A percentile compares a stretch with the other conserved stretches of the same genome.
Evolutionary conservation across 2,329 filamentous ascomycete genomes (phyloP).

Genomic region (Cadophora sp.): DNA sequence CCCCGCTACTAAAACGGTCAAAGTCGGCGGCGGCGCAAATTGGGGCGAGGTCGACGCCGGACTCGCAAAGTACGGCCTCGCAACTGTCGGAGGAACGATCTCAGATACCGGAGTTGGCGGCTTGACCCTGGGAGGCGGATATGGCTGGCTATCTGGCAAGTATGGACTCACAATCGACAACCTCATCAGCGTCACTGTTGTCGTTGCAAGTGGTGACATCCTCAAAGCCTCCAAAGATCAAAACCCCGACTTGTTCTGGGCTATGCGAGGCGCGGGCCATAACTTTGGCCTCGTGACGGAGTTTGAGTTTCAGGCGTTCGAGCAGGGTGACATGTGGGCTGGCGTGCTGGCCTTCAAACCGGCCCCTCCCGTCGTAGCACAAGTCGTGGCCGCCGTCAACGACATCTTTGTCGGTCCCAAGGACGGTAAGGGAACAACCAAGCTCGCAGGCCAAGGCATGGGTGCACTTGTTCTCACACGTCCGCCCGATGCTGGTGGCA

Average conservation of each 20-base stretch:
- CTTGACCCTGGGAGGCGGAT: slow-evolving; percentile 40
- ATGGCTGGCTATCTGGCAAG: slow-evolving; percentile 59
- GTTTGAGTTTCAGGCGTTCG: slow-evolving; percentile 23
- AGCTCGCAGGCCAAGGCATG: slow-evolving; percentile 6
- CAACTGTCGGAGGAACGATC: slow-evolving; percentile 5
- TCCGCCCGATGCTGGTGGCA: slow-evolving; percentile 14
- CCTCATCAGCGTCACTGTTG: slow-evolving; percentile 26
- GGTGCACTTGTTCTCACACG: neutral
- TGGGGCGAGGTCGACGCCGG: slow-evolving; percentile 3
- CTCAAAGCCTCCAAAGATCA: slow-evolving; percentile 46
- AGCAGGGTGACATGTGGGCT: slow-evolving; percentile 21
- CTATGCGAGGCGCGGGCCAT: slow-evolving; percentile 56
- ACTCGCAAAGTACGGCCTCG: neutral
- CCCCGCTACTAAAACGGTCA: neutral
- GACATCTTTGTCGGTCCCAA: slow-evolving; percentile 22
- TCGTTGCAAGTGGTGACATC: slow-evolving; percentile 26
- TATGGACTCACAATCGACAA: slow-evolving; percentile 30
- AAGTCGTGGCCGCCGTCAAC: neutral
- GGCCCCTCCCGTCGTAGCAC: neutral
- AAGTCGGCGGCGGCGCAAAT: neutral
- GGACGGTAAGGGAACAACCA: slow-evolving; percentile 18
- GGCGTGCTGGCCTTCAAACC: slow-evolving; percentile 14
- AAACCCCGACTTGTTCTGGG: slow-evolving; percentile 59
- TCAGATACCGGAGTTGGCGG: slow-evolving; percentile 23
- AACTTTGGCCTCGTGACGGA: slow-evolving; percentile 31